phyloP scores from a whole-genome alignment of 148 eudicot genomes.

The Heliamphora exappendiculata region DNA sequence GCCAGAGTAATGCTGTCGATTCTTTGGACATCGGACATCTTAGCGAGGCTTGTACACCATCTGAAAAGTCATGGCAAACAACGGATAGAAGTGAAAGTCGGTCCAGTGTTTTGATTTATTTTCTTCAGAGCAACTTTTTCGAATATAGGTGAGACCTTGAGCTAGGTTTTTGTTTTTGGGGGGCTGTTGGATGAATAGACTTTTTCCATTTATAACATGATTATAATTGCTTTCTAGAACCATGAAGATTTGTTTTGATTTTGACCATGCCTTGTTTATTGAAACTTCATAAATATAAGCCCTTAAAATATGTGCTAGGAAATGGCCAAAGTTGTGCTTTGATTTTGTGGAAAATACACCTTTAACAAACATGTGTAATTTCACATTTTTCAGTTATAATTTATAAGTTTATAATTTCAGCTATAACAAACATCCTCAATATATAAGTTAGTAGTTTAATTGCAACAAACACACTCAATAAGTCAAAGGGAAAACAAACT shows the following conservation, averaged over 20 bases:
- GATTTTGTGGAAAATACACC: neutral
- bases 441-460: too few relatives aligned
- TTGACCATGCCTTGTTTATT: neutral
- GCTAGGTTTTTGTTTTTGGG: neutral
- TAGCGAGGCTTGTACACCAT: constrained; percentile 13
- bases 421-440: too few relatives aligned
- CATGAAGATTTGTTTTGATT: neutral
- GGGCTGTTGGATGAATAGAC: too few relatives aligned
- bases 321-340: neutral
- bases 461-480: too few relatives aligned
- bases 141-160: constrained; percentile 51
- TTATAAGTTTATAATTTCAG: too few relatives aligned
- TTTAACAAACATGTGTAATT: too few relatives aligned
- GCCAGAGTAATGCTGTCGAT: constrained; percentile 24
- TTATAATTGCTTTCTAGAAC: constrained; percentile 1
- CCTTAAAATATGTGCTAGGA: neutral
- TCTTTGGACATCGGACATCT: constrained; percentile 16
- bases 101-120: constrained; percentile 41
- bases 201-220: too few relatives aligned
- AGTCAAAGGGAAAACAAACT: too few relatives aligned
- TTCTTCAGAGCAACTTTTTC: constrained; percentile 65
- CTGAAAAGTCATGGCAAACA: constrained; percentile 24
- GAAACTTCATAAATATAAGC: neutral
- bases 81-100: constrained; percentile 15
- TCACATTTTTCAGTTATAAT: too few relatives aligned